Percentiles rank a stretch among this genome's conserved stretches.
phyloP scores from a whole-genome alignment of 176 grass and related monocot genomes.

The Puya raimondii region DNA sequence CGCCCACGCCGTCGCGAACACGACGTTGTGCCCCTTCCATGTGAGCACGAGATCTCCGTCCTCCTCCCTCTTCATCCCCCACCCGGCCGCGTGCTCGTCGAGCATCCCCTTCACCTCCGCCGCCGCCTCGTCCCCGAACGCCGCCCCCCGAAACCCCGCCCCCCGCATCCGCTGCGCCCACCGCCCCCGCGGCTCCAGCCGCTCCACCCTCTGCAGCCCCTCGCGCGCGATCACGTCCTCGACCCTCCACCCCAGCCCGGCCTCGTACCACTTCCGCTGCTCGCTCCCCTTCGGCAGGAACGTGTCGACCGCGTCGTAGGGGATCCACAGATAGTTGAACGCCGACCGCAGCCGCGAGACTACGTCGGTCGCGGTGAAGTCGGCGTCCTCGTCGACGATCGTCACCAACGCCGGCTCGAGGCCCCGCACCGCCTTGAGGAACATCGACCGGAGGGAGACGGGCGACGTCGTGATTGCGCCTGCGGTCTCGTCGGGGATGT shows the following conservation, averaged over 20 bases:
- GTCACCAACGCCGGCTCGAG: conserved; percentile 66
- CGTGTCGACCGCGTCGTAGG: conserved; percentile 91
- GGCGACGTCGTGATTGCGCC: conserved; percentile 28
- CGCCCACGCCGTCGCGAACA: conserved; percentile 78
- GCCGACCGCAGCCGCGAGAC: conserved; percentile 61
- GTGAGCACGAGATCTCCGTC: conserved; percentile 79
- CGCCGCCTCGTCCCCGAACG: conserved; percentile 62
- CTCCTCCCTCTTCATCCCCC: conserved; percentile 94
- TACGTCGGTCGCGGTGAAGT: conserved; percentile 75
- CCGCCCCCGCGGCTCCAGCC: conserved; percentile 58
- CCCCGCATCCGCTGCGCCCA: conserved; percentile 73
- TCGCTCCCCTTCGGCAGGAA: conserved; percentile 82
- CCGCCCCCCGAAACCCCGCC: conserved; percentile 55
- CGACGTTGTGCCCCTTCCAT: conserved; percentile 96
- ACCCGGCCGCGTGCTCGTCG: conserved; percentile 87
- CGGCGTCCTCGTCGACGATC: conserved; percentile 82
- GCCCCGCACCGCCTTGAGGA: conserved; percentile 68
- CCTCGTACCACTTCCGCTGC: conserved; percentile 88
- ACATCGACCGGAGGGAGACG: conserved; percentile 60
- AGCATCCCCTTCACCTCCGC: conserved; percentile 84
- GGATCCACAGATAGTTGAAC: conserved; percentile 98
- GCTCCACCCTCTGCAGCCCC: conserved; percentile 67
- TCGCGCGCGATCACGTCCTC: conserved; percentile 90
- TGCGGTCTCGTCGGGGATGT: conserved; percentile 80
- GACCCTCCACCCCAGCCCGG: conserved; percentile 81